Percentiles rank a stretch among this genome's conserved stretches.
These are phyloP conservation scores for Polytolypa hystricis DNA, from an alignment of 2,329 filamentous ascomycete species.

Conservation along the genomic window DNA sequence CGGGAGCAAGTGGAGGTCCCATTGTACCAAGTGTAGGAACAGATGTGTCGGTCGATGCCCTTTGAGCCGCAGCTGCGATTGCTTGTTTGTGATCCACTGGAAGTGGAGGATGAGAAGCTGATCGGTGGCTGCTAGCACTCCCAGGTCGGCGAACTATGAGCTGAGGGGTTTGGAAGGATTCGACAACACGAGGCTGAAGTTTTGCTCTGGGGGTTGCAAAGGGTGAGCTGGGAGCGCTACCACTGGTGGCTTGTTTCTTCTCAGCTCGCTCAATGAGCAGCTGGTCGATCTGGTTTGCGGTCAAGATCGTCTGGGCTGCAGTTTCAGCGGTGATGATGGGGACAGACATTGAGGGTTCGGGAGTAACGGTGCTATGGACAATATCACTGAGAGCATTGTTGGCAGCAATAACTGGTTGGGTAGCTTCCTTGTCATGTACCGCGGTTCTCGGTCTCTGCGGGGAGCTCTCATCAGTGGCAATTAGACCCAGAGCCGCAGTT, in stretches of 20 bases:
- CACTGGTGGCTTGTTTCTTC: slow-evolving; percentile 10
- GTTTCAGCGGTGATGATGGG: slow-evolving; percentile 50
- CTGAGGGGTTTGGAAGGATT: slow-evolving; percentile 18
- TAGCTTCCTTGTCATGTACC: slow-evolving; percentile 9
- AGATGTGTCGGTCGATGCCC: slow-evolving; percentile 39
- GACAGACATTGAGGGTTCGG: slow-evolving; percentile 6
- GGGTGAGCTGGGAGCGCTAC: slow-evolving; percentile 19
- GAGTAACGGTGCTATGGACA: slow-evolving; percentile 2
- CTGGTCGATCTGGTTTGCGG: slow-evolving; percentile 69
- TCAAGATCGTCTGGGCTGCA: slow-evolving; percentile 71
- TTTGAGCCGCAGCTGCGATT: slow-evolving; percentile 65
- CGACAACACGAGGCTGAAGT: slow-evolving; percentile 20
- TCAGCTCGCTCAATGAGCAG: slow-evolving; percentile 49
- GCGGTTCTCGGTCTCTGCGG: slow-evolving; percentile 13
- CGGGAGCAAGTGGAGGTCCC: slow-evolving; percentile 75
- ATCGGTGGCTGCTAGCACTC: slow-evolving; percentile 59
- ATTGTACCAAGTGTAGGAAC: slow-evolving; percentile 42
- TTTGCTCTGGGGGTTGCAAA: slow-evolving; percentile 28
- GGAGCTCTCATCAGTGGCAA: slow-evolving; percentile 8
- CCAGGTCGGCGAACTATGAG: slow-evolving; percentile 47
- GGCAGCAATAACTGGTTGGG: slow-evolving; percentile 5
- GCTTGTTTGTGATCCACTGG: slow-evolving; percentile 72
- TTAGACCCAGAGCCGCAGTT: too few species aligned
- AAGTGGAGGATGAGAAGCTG: slow-evolving; percentile 55
- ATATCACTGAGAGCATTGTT: background rate